Conservation (phyloP, 1,284 basidiomycete species). For the Dichomitus squalens region DNA sequence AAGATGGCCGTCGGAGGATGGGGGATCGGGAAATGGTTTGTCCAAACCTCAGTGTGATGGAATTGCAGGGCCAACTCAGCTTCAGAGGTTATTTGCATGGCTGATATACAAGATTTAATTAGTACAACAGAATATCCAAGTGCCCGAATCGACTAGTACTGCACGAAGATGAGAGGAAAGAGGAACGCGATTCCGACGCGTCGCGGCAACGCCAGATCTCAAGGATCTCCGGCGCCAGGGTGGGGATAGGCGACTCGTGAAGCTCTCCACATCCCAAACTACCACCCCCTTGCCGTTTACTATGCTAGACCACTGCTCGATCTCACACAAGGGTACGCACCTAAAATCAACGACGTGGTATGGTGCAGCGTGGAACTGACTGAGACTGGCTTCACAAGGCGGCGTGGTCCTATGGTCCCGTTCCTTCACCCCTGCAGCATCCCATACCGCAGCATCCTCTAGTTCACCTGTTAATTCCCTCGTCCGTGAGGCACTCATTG, state of each 20-base stretch:
- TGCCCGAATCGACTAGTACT: too few species aligned
- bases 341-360: not conserved
- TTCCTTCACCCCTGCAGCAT: slow-evolving; percentile 87
- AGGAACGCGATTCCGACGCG: slow-evolving; percentile 5
- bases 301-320: slow-evolving; percentile 90
- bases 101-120: too few species aligned
- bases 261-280: not conserved
- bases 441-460: slow-evolving; percentile 71
- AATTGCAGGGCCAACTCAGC: not conserved
- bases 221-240: not conserved
- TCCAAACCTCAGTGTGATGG: slow-evolving; percentile 10
- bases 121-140: too few species aligned
- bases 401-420: slow-evolving; percentile 92
- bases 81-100: too few species aligned
- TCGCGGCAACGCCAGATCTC: not conserved
- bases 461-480: slow-evolving; percentile 89
- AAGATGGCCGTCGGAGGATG: slow-evolving; percentile 13
- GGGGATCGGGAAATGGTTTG: slow-evolving; percentile 26
- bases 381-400: slow-evolving; percentile 48
- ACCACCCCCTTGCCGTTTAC: not conserved
- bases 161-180: too few species aligned
- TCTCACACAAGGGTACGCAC: slow-evolving; percentile 79
- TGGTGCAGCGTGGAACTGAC: not conserved
- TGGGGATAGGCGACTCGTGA: not conserved
- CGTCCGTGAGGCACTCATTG: slow-evolving; percentile 89